Base-by-base conservation (phyloP, 2,329 filamentous ascomycete species). In the Pseudogymnoascus pannorum region DNA sequence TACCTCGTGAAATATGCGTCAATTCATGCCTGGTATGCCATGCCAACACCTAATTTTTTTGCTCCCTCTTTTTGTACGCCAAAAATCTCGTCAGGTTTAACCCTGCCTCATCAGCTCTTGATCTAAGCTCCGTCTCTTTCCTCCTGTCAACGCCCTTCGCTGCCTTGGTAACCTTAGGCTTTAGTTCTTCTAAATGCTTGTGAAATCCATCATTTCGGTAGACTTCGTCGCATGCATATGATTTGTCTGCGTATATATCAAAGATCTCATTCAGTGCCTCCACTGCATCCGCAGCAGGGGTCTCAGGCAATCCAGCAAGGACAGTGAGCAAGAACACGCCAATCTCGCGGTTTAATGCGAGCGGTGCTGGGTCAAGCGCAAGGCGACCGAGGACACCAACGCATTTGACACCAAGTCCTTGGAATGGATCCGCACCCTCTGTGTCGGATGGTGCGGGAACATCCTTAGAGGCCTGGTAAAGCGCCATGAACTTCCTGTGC, bases 221-320 rank as follows among this genome's bases (percentile, higher is more conserved):
- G 2, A 88, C 85, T 62, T 75, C 76, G 69, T 88, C 86, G 69
- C 81, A 86, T 9, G 78, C 74, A 60, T 76, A 78, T 11, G 76
- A 77, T 70, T 85, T 83, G 69, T 88, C 83, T 24, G 79, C 81
- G 72, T 88, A 89, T 6, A 89, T 78, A 66, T 88, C 86, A 66
- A 87, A 87, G 16, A 89, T 64, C 71, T 87, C 84, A 72, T 88
- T 84, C 44, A 88, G 74, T 14, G 84, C 82, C 73, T 88, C 86
- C 31, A 88, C 78, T 4, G 78, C 77, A 51, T 87, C 83, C 1
- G 84, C 85, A 1, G 78, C 72, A 1, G 82, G 76, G 1, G 80
- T 81, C 48, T 79, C 74, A 4, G 84, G 81, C 16, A 82, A 73
- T 8, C 73, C 72, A 31, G 78, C 75, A 31, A 87, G 72, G 4